Evolutionary conservation across 1,139 yeast genomes (phyloP), one percentile per base, ranked within the genome.

Genomic region (Zygoascus hellenicus): DNA sequence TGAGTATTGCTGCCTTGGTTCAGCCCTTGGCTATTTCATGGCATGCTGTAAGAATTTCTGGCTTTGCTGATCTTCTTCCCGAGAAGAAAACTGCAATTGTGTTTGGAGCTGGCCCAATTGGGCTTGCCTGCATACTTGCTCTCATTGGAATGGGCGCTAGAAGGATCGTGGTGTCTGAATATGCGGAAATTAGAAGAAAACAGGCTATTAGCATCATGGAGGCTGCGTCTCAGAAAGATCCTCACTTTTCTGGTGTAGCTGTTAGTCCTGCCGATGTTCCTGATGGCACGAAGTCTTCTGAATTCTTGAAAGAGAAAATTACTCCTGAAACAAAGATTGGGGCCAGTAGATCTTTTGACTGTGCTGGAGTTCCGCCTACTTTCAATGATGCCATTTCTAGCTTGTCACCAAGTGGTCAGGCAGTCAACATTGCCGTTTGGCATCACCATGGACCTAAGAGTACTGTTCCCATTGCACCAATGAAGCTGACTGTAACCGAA

Each of bases 81-180:
- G 51, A 49, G 26, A 69, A 72, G 31, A 64, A 40, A 14, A 47
- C 74, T 10, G 82, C 80, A 3, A 60, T 79, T 36, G 77, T 80
- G 41, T 62, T 80, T 9, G 83, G 84, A 35, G 78, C 80, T 46
- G 86, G 85, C 5, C 83, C 84, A 26, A 79, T 80, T 60, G 86
- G 85, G 1, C 46, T 53, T 38, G 56, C 56, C 7, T 41, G 44
- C 7, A 43, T 47, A 10, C 31, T 47, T 3, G 35, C 49, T 19
- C 41, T 47, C 7, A 43, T 47, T 16, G 49, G 49, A 11, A 37
- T 38, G 33, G 47, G 47, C 6, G 47, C 47, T 9, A 17, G n/a
- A 7, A 26, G 37, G 13, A 47, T 47, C n/a, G 42, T 47, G 9
- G 49, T 47, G 4, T 32, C 33, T 38, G 49, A 47, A 32, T 39